Base-by-base conservation (phyloP, 768 basidiomycete genomes). In the Heimioporus sp. region DNA sequence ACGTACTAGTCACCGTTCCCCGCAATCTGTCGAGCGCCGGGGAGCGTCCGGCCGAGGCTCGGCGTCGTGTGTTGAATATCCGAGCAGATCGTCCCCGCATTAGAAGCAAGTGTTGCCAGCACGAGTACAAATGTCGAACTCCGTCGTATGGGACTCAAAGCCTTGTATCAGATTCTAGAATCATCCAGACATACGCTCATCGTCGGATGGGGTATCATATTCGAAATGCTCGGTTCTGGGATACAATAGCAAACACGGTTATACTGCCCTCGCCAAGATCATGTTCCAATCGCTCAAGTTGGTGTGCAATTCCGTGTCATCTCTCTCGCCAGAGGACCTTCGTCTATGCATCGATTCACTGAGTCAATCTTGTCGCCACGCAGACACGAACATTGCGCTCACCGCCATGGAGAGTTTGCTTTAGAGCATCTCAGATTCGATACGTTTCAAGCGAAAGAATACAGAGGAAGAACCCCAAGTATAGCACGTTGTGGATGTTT, bases 391-490 rank as follows among this genome's bases (percentile, higher is more conserved):
- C 60, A 96, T 99, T 50, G 91, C 94, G 2, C 73, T 99, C 49
- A 96, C 96, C 1, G 92, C 92, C 0, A 92, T 95, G 0, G 92
- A 92, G 52, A 93, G 92, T 48, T 72, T 98, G 3, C 75, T 99
- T 5, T 98, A 95, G 96, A 88, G 90, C 54, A 90, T 99, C 0
- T 97, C 95, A 0, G 96, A 99, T 65, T 89, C 92, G 1, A 91
- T 98, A 34, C 93, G 95, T 62, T 81, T 86, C 8, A 89, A 91
- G 64, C 80, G 90, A 19, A 86, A 86, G 58, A 78, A 78, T 40
- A 69, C 61, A 15, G 80, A 82, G 51, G 80, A 83, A 56, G 85
- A 78, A 46, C n/a, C 71, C 83, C 0, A 82, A 85, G 58, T 92
- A 92, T 61, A 91, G 85, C 62, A 81, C 83, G 2, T 71, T 98